A percentile compares a stretch with the other conserved stretches of the same genome.
Conservation (phyloP, 768 basidiomycete genomes). For the Agrocybe pediades region DNA sequence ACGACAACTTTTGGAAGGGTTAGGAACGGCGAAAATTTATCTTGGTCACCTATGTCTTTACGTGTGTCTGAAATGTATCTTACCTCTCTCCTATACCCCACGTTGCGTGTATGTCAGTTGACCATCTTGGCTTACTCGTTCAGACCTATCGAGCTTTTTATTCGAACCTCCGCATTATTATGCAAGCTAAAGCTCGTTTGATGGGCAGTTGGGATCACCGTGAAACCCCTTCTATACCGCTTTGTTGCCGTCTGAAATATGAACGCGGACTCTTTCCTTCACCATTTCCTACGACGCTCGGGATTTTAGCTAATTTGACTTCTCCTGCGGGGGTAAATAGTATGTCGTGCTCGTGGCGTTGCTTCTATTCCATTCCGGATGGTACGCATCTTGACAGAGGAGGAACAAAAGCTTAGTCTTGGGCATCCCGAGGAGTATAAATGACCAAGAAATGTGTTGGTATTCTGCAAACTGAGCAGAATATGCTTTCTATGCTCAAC, state of each 20-base stretch:
- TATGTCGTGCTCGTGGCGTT: neutral
- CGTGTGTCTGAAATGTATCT: neutral
- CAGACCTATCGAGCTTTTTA: no score
- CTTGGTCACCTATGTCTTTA: neutral
- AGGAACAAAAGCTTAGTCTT: neutral
- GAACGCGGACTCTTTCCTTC: neutral
- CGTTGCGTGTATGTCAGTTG: no score
- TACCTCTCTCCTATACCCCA: neutral
- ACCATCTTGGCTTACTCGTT: no score
- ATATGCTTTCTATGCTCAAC: neutral
- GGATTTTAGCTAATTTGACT: neutral
- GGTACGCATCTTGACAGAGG: neutral
- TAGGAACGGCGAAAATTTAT: conserved; percentile 12
- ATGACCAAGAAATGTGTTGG: no score
- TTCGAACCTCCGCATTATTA: no score
- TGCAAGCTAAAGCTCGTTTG: no score
- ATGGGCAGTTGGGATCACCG: no score
- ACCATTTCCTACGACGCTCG: neutral
- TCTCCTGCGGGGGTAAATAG: neutral
- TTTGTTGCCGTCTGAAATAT: neutral
- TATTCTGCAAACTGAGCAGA: neutral
- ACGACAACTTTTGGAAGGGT: conserved; percentile 38
- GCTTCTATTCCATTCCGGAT: neutral
- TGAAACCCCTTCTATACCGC: no score
- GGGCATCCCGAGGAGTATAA: no score